Evolutionary conservation across 306 rosid species (phyloP), one percentile per base, ranked within the genome.

Genomic region (Rosa chinensis): DNA sequence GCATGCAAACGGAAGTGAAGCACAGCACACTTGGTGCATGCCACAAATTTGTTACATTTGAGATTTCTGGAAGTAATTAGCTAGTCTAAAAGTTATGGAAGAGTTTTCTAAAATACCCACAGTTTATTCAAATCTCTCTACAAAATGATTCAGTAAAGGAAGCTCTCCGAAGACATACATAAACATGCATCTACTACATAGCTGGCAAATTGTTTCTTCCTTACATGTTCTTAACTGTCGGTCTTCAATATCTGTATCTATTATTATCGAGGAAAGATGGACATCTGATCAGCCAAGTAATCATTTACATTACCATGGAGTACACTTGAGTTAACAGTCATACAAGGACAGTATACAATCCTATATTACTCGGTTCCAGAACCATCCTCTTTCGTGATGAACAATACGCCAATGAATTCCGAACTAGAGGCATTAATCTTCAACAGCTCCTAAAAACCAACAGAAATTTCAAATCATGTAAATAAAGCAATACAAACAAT

Each of bases 401-500:
- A 58, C 21, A 10, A 64, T 25, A 75, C 75, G 74, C 42, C 37
- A 74, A 49, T 73, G 74, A 47, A 78, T 70, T 66, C 73, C 37
- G 40, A 59, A 58, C 67, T 70, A 81, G 73, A 70, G 77, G 70
- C 82, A 49, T 70, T 42, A 72, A 76, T 85, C 79, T 83, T 81
- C 87, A 49, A 75, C 20, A 21, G 86, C 81, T 80, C 88, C 91
- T 91, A 84, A 86, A 73, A 64, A 64, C 83, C 50, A 61, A 75
- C 28, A 66, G 11, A 74, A 74, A 32, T 14, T 20, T 17, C n/a
- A 56, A 17, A 25, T 20, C 25, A 20, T 5, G 52, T 12, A 53
- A 25, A 42, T n/a, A 53, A 13, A 47, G 48, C 73, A 28, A 50
- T 73, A 56, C 21, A 70, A 58, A 12, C 20, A 62, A 70, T 4